Evolutionary conservation across 1,284 basidiomycete genomes (phyloP).

Genomic region (Ganoderma sp.): DNA sequence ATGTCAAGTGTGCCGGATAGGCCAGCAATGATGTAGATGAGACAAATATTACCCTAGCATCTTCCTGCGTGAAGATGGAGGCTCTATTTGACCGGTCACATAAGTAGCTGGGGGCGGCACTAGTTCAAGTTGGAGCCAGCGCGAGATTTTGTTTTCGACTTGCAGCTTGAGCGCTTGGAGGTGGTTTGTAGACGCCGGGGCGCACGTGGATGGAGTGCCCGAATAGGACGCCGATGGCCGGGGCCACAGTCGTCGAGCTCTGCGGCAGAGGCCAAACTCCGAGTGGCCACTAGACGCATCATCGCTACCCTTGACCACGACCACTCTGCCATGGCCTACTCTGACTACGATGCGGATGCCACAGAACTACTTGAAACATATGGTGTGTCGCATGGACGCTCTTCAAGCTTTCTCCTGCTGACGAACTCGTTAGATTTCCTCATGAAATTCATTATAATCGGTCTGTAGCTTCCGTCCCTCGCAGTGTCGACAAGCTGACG

Average conservation of each 20-base stretch:
- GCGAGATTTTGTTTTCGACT: too few species aligned
- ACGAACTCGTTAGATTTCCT: slow-evolving; percentile 79
- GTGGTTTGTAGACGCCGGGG: background rate
- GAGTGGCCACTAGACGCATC: slow-evolving; percentile 19
- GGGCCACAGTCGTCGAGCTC: slow-evolving; percentile 31
- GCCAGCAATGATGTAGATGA: too few species aligned
- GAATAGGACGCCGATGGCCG: slow-evolving; percentile 13
- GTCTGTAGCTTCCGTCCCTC: slow-evolving; percentile 48
- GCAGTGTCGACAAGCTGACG: slow-evolving; percentile 7
- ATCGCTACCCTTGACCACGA: slow-evolving; percentile 10
- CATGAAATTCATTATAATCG: slow-evolving; percentile 97
- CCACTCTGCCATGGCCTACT: slow-evolving; percentile 30
- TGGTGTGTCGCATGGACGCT: slow-evolving; percentile 53
- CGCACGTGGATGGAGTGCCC: slow-evolving; percentile 20
- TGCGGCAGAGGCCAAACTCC: slow-evolving; percentile 26
- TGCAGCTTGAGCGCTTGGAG: too few species aligned
- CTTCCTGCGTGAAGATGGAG: too few species aligned
- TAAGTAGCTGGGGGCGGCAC: too few species aligned
- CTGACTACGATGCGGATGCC: slow-evolving; percentile 76
- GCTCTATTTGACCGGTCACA: too few species aligned
- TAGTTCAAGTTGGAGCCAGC: too few species aligned
- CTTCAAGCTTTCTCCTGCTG: background rate
- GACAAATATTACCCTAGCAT: too few species aligned
- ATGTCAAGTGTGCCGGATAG: too few species aligned
- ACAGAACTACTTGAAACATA: slow-evolving; percentile 94